phyloP scores from a whole-genome alignment of 2,329 filamentous ascomycete species.

The Colletotrichum incanum region DNA sequence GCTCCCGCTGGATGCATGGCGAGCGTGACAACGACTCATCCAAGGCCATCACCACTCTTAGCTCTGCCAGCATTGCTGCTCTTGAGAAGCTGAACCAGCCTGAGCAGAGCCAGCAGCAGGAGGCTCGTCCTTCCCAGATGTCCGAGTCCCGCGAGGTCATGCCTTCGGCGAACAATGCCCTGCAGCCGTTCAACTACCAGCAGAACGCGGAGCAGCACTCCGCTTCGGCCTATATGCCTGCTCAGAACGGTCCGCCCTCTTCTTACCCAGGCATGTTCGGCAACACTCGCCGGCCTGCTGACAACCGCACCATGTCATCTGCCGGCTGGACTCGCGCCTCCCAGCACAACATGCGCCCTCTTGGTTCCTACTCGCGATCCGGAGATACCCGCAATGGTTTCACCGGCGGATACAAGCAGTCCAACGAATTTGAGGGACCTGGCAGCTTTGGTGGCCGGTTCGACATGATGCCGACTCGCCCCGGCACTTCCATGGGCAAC shows the following conservation, averaged over 20 bases:
- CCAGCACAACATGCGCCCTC: constrained; percentile 7
- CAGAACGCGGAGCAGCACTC: constrained; percentile 17
- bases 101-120: not conserved
- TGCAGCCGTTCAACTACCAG: constrained; percentile 34
- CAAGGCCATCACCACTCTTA: constrained; percentile 30
- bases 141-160: constrained; percentile 9
- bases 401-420: constrained; percentile 18
- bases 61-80: constrained; percentile 37
- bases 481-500: constrained; percentile 38
- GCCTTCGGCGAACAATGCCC: constrained; percentile 23
- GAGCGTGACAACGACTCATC: constrained; percentile 18
- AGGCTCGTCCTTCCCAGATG: not conserved
- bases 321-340: constrained; percentile 33
- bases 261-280: constrained; percentile 33
- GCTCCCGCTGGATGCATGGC: constrained; percentile 33
- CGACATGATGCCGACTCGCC: constrained; percentile 28
- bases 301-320: constrained; percentile 36
- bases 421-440: constrained; percentile 1
- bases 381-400: constrained; percentile 19
- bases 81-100: constrained; percentile 32
- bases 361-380: constrained; percentile 27
- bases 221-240: not conserved
- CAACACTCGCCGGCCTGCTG: constrained; percentile 20
- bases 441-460: constrained; percentile 1
- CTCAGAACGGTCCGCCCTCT: constrained; percentile 19